Conservation (phyloP, 176 grass and related monocot species). For the Oryza coarctata region DNA sequence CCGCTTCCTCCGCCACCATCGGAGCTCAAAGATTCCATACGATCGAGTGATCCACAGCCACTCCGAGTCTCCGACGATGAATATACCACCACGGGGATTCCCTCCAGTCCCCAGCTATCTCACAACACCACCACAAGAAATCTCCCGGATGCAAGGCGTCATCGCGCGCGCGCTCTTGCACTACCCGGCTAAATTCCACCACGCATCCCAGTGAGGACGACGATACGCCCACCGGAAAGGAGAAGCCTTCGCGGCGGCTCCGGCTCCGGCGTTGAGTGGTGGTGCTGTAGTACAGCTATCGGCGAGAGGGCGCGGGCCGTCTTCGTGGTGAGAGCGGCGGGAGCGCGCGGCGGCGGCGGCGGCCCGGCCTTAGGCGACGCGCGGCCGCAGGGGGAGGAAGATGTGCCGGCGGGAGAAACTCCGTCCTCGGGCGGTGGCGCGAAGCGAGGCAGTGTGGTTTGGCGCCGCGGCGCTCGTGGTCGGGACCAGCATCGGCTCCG, state of each 20-base stretch:
- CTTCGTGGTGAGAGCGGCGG: background rate
- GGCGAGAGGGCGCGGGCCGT: constrained; percentile 9
- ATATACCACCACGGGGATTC: constrained; percentile 5
- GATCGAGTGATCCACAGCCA: background rate
- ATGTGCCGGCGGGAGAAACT: background rate
- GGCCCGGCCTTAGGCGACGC: background rate
- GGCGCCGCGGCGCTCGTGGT: constrained; percentile 74
- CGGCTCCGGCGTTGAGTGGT: background rate
- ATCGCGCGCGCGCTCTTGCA: constrained; percentile 15
- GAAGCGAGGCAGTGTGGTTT: constrained; percentile 60
- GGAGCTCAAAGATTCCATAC: background rate
- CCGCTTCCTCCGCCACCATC: background rate
- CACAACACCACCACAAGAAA: background rate
- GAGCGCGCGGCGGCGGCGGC: background rate
- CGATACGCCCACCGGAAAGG: background rate
- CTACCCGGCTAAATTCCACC: background rate
- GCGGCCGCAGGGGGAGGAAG: background rate
- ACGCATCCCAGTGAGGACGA: background rate
- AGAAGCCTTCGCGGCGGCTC: background rate
- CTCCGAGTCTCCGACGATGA: background rate
- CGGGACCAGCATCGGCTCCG: constrained; percentile 89
- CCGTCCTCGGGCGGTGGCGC: background rate
- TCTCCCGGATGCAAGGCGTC: constrained; percentile 32
- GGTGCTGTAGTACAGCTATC: background rate
- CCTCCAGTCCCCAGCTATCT: background rate